phyloP scores from a whole-genome alignment of 2,329 filamentous ascomycete species.

The Neofusicoccum umdonicola region DNA sequence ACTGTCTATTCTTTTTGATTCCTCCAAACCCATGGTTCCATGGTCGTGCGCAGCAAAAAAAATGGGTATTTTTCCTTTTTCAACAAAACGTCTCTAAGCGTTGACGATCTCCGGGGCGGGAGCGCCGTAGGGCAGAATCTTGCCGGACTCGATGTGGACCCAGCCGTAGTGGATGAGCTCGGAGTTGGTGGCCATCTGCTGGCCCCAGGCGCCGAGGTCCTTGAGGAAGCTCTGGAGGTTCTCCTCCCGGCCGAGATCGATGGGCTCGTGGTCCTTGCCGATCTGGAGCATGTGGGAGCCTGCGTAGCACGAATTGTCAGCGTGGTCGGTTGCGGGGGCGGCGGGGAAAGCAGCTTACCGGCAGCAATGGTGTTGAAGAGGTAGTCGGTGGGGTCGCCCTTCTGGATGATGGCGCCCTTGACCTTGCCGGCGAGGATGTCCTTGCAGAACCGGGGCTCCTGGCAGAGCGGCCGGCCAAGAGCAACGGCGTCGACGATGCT shows the following conservation, averaged over 20 bases:
- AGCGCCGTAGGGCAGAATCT: constrained; percentile 37
- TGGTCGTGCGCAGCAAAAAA: neutral
- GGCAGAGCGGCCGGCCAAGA: constrained; percentile 53
- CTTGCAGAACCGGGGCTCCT: constrained; percentile 49
- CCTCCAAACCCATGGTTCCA: neutral
- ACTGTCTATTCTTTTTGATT: neutral
- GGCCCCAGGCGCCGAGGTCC: constrained; percentile 47
- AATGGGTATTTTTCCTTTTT: constrained; percentile 1
- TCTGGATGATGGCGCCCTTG: constrained; percentile 23
- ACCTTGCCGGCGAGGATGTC: constrained; percentile 48
- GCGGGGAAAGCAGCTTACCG: neutral
- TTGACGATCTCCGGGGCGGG: neutral
- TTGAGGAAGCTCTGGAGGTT: constrained; percentile 50
- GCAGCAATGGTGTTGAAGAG: constrained; percentile 18
- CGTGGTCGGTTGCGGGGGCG: neutral
- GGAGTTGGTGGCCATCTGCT: constrained; percentile 41
- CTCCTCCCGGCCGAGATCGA: constrained; percentile 51
- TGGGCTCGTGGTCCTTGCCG: constrained; percentile 48
- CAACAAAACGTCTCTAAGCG: neutral
- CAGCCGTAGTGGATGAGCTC: constrained; percentile 44
- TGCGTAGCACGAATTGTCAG: neutral
- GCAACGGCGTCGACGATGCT: constrained; percentile 60
- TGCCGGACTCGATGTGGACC: constrained; percentile 42
- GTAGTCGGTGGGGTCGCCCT: constrained; percentile 16
- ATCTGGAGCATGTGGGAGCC: constrained; percentile 17